Conservation (phyloP, 2,329 filamentous ascomycete genomes). For the Biscogniauxia marginata region DNA sequence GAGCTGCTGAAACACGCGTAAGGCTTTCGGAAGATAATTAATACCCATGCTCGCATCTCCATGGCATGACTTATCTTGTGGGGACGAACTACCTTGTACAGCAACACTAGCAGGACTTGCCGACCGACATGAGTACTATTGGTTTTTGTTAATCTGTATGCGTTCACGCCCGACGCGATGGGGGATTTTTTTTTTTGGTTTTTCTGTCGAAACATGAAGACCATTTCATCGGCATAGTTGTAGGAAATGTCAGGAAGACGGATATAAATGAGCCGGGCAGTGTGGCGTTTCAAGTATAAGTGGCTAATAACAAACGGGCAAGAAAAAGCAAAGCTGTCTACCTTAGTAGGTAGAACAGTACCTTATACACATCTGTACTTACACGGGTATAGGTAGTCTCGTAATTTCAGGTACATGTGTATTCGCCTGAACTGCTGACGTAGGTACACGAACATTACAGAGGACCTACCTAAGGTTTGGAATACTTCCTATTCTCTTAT, state of each 20-base stretch:
- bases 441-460: no score
- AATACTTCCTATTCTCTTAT: no score
- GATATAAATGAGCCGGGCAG: no score
- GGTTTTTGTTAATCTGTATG: neutral
- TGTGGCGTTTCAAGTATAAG: neutral
- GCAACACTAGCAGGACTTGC: neutral
- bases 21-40: neutral
- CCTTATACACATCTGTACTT: no score
- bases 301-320: neutral
- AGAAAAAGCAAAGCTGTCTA: neutral
- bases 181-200: slow-evolving; percentile 28
- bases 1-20: neutral
- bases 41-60: neutral
- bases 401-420: no score
- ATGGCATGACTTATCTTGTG: neutral
- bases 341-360: neutral
- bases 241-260: no score
- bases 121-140: neutral
- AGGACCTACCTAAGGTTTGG: no score
- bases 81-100: no score
- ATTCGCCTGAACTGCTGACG: no score
- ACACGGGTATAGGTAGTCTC: no score
- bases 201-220: slow-evolving; percentile 20
- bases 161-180: neutral
- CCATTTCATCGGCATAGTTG: no score